Percentiles rank a stretch among this genome's conserved stretches.
phyloP scores from a whole-genome alignment of 164 flowering plant species.

The Vitis amurensis region DNA sequence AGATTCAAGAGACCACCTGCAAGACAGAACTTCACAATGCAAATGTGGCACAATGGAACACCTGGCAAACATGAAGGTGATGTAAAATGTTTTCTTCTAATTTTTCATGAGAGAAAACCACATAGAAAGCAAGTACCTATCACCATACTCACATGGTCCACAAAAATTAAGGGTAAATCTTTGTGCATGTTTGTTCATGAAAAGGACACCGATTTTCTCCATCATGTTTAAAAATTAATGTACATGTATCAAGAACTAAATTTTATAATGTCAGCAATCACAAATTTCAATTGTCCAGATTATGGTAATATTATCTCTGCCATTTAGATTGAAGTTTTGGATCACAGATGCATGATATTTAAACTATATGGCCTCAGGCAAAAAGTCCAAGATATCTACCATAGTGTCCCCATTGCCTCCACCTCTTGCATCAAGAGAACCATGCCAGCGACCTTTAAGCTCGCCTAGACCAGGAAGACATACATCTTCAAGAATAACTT shows the following conservation, averaged over 20 bases:
- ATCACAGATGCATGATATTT: background rate
- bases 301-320: background rate
- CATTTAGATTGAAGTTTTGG: background rate
- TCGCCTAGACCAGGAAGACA: constrained; percentile 93
- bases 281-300: background rate
- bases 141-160: no score
- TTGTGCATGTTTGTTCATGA: no score
- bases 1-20: background rate
- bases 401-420: constrained; percentile 99
- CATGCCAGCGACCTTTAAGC: constrained; percentile 91
- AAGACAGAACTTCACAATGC: background rate
- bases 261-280: background rate
- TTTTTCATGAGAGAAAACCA: no score
- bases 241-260: background rate
- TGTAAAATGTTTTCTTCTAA: no score
- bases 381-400: constrained; percentile 35
- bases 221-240: background rate
- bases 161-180: no score
- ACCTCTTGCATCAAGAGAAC: constrained; percentile 97
- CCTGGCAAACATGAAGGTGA: background rate
- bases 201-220: no score
- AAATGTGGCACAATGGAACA: background rate
- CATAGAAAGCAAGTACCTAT: no score
- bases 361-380: background rate
- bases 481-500: constrained; percentile 79